Percentiles rank a stretch among this genome's conserved stretches.
Conservation (phyloP, 2,329 filamentous ascomycete species). For the Nemania bipapillata region DNA sequence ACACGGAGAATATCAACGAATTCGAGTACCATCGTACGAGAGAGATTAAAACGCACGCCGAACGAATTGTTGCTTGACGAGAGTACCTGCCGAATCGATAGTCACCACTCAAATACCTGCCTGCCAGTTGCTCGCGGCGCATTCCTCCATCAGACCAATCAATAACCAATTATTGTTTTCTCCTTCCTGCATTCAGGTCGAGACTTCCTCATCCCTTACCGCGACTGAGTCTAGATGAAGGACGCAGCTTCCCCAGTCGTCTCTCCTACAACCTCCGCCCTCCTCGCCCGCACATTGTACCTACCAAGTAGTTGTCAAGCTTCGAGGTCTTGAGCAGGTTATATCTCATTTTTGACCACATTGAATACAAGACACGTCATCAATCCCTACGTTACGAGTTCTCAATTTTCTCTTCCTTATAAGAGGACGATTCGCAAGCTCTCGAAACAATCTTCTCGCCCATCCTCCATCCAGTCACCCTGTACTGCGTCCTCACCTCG, state of each 20-base stretch:
- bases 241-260: not conserved
- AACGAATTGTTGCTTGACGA: not conserved
- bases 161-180: conserved; percentile 16
- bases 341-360: not conserved
- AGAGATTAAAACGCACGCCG: conserved; percentile 11
- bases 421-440: conserved; percentile 1
- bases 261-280: not conserved
- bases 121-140: not conserved
- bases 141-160: conserved; percentile 11
- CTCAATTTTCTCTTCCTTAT: not conserved
- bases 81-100: conserved; percentile 20
- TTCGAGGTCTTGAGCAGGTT: not conserved
- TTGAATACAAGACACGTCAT: not conserved
- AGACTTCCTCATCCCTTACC: not conserved
- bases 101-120: not conserved
- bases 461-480: too few relatives aligned
- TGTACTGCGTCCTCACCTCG: not conserved
- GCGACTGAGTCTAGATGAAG: conserved; percentile 5
- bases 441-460: not conserved
- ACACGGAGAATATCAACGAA: too few relatives aligned
- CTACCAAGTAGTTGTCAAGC: not conserved
- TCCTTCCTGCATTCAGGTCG: not conserved
- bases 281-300: not conserved
- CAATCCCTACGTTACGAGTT: not conserved
- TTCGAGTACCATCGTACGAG: too few relatives aligned